Evolutionary conservation across 192 early-diverging fungal genomes (phyloP).

Genomic region (Phlyctochytrium planicorne): DNA sequence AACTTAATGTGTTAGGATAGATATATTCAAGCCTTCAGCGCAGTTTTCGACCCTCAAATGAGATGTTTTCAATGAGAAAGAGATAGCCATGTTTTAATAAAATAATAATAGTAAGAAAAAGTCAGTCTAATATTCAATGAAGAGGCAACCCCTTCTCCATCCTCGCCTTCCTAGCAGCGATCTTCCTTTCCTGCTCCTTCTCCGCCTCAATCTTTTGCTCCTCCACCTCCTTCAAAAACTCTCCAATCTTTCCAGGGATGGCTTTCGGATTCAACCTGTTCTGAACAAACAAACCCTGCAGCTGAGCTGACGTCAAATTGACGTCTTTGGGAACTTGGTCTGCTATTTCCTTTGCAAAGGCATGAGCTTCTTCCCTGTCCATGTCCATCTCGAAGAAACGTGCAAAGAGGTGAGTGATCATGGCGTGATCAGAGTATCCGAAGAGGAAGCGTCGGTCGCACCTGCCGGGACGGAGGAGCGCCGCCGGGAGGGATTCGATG

Average conservation of each 20-base stretch:
- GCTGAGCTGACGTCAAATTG: slow-evolving; percentile 53
- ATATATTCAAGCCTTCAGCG: too few species aligned
- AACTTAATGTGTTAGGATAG: too few species aligned
- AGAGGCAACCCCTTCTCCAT: background rate
- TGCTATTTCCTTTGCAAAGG: slow-evolving; percentile 21
- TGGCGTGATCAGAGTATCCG: slow-evolving; percentile 67
- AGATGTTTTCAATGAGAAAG: too few species aligned
- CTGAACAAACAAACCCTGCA: slow-evolving; percentile 87
- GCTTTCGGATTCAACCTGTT: slow-evolving; percentile 59
- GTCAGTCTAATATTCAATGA: too few species aligned
- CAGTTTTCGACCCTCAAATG: too few species aligned
- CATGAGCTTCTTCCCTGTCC: slow-evolving; percentile 52
- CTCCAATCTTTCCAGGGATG: slow-evolving; percentile 51
- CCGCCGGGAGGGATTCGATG: slow-evolving; percentile 54
- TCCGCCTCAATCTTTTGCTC: background rate
- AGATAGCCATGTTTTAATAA: too few species aligned
- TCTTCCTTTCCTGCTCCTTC: background rate
- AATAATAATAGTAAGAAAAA: too few species aligned
- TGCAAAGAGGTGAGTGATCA: slow-evolving; percentile 73
- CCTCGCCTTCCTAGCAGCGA: background rate
- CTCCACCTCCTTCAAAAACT: slow-evolving; percentile 18
- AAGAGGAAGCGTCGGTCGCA: slow-evolving; percentile 55
- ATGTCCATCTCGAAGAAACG: slow-evolving; percentile 72
- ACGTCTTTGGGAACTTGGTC: slow-evolving; percentile 50
- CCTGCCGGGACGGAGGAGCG: slow-evolving; percentile 64